Evolutionary conservation across 169 alveolate genomes (phyloP).

Genomic region (Plasmodium ovale): DNA sequence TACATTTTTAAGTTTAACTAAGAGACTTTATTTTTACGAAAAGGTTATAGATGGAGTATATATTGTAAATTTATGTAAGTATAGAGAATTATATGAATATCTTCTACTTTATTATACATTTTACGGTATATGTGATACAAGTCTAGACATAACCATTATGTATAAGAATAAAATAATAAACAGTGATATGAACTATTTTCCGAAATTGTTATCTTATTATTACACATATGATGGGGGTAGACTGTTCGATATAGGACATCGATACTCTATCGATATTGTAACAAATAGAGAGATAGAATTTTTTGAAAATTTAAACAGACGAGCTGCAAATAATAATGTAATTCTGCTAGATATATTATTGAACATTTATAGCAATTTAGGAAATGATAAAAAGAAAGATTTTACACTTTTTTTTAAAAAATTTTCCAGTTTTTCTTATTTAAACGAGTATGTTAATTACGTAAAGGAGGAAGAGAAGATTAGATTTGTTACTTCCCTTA

Average conservation of each 20-base stretch:
- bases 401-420: conserved; percentile 10
- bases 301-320: conserved; percentile 41
- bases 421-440: conserved; percentile 23
- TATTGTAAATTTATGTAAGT: conserved; percentile 35
- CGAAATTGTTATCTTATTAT: neutral
- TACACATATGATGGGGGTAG: neutral
- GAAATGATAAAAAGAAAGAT: neutral
- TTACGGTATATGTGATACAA: neutral
- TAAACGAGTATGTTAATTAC: conserved; percentile 42
- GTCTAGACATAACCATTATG: neutral
- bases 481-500: no score
- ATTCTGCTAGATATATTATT: conserved; percentile 48
- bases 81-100: conserved; percentile 49
- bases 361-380: conserved; percentile 4
- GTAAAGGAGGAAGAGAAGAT: conserved; percentile 1
- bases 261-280: neutral
- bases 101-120: conserved; percentile 22
- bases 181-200: neutral
- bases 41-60: conserved; percentile 63
- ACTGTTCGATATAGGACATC: no score
- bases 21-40: conserved; percentile 30
- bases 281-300: conserved; percentile 25
- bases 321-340: conserved; percentile 12
- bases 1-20: conserved; percentile 27
- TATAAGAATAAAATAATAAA: neutral